These are phyloP conservation scores for Lactifluus pinguis DNA, from an alignment of 768 basidiomycete species.

Conservation along the genomic window DNA sequence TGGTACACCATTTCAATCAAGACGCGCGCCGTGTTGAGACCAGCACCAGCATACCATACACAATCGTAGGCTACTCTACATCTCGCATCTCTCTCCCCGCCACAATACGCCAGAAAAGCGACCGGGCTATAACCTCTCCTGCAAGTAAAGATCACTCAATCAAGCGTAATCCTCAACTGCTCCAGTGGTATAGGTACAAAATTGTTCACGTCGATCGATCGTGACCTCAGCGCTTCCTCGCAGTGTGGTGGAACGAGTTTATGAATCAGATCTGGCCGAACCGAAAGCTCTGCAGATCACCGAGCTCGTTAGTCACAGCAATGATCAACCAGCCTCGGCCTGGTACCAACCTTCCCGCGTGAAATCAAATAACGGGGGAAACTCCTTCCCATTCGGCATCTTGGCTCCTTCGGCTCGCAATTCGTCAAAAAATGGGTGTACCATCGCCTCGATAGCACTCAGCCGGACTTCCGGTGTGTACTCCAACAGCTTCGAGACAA, in stretches of 20 bases:
- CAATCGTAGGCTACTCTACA: not conserved
- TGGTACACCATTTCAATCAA: not conserved
- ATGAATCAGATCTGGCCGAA: constrained; percentile 89
- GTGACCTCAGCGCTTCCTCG: constrained; percentile 80
- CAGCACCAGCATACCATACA: constrained; percentile 1
- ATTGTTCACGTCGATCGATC: constrained; percentile 78
- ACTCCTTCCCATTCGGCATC: constrained; percentile 96
- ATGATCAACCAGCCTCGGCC: no score
- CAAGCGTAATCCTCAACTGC: constrained; percentile 87
- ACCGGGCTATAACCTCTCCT: no score
- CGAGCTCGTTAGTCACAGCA: not conserved
- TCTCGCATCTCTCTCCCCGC: no score
- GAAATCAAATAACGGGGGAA: constrained; percentile 91
- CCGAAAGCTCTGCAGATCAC: constrained; percentile 69
- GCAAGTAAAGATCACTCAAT: constrained; percentile 32
- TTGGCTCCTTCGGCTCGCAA: constrained; percentile 79
- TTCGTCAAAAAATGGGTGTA: constrained; percentile 96
- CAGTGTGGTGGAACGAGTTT: constrained; percentile 85
- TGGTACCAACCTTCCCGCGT: constrained; percentile 78
- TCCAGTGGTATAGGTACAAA: constrained; percentile 98
- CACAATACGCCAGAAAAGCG: no score
- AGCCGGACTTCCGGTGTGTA: constrained; percentile 95
- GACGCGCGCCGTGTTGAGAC: no score
- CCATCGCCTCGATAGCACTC: constrained; percentile 86
- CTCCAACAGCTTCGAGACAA: constrained; percentile 90